A percentile compares a stretch with the other conserved stretches of the same genome.
Conservation (phyloP, 768 basidiomycete species). For the Rhizopogon vinicolor region DNA sequence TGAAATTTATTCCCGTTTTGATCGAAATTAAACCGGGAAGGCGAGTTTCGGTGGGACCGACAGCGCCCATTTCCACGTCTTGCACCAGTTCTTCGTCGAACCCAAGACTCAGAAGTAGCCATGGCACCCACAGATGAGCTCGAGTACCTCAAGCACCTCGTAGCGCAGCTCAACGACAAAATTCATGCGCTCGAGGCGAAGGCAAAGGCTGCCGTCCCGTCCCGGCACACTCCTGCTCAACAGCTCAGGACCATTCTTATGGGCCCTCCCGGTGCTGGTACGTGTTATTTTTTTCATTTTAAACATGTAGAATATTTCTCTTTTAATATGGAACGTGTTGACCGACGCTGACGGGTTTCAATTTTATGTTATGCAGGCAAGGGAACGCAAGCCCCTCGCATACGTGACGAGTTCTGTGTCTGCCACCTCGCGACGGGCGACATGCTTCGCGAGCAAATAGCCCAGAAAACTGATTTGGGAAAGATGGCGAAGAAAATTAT, state of each 20-base stretch:
- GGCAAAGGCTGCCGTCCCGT: slow-evolving; percentile 41
- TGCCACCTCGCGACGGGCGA: slow-evolving; percentile 99
- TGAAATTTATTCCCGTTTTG: slow-evolving; percentile 8
- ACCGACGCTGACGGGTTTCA: not conserved
- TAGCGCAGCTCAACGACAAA: slow-evolving; percentile 87
- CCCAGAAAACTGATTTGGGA: slow-evolving; percentile 82
- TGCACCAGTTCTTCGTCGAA: not conserved
- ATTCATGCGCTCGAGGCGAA: slow-evolving; percentile 74
- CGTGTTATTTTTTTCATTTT: slow-evolving; percentile 19
- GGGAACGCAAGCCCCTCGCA: slow-evolving; percentile 95
- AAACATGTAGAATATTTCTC: not conserved
- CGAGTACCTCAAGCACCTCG: slow-evolving; percentile 92
- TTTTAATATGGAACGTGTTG: not conserved
- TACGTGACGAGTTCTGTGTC: slow-evolving; percentile 89
- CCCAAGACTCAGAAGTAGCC: slow-evolving; percentile 2
- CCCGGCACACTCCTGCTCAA: slow-evolving; percentile 58
- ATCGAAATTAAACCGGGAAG: slow-evolving; percentile 3
- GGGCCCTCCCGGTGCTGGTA: slow-evolving; percentile 97
- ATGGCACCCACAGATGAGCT: slow-evolving; percentile 78
- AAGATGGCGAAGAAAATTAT: slow-evolving; percentile 95
- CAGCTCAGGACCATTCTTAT: slow-evolving; percentile 90
- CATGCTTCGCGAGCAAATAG: slow-evolving; percentile 95
- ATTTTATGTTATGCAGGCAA: slow-evolving; percentile 57
- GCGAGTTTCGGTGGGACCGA: not conserved
- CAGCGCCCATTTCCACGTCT: slow-evolving; percentile 1